Conservation (phyloP, 2,329 filamentous ascomycete genomes). For the Pseudonectria foliicola region DNA sequence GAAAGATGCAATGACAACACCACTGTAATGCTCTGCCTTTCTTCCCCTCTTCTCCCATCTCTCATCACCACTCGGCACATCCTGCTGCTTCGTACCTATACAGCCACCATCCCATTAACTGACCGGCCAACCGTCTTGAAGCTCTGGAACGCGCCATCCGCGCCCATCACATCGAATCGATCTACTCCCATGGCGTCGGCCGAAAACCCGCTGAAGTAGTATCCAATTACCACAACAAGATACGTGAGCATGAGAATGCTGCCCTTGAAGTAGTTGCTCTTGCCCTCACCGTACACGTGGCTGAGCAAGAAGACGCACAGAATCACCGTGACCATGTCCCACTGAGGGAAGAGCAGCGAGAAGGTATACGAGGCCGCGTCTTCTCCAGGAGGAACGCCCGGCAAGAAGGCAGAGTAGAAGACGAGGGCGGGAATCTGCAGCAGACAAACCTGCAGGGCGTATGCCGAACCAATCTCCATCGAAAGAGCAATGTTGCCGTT, state of each 20-base stretch:
- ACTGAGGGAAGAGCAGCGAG: slow-evolving; percentile 91
- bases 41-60: too few species aligned
- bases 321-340: slow-evolving; percentile 98
- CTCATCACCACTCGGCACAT: too few species aligned
- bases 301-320: slow-evolving; percentile 92
- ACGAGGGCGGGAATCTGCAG: slow-evolving; percentile 91
- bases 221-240: slow-evolving; percentile 83
- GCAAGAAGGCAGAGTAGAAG: slow-evolving; percentile 76
- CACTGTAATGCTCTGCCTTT: too few species aligned
- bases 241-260: slow-evolving; percentile 92
- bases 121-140: slow-evolving; percentile 49
- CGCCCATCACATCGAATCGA: slow-evolving; percentile 48
- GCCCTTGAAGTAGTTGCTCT: slow-evolving; percentile 99
- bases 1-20: not conserved
- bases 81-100: slow-evolving; percentile 8
- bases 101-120: slow-evolving; percentile 24
- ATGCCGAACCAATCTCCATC: slow-evolving; percentile 98
- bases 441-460: slow-evolving; percentile 91
- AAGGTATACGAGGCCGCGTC: slow-evolving; percentile 57
- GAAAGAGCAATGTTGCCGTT: slow-evolving; percentile 97
- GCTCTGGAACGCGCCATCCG: slow-evolving; percentile 41
- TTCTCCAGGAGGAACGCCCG: slow-evolving; percentile 30
- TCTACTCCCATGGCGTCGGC: slow-evolving; percentile 36
- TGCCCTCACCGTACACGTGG: slow-evolving; percentile 96
- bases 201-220: slow-evolving; percentile 68